Percentiles rank a stretch among this genome's conserved stretches.
Conservation (phyloP, 2,329 filamentous ascomycete genomes). For the Biscogniauxia sp. region DNA sequence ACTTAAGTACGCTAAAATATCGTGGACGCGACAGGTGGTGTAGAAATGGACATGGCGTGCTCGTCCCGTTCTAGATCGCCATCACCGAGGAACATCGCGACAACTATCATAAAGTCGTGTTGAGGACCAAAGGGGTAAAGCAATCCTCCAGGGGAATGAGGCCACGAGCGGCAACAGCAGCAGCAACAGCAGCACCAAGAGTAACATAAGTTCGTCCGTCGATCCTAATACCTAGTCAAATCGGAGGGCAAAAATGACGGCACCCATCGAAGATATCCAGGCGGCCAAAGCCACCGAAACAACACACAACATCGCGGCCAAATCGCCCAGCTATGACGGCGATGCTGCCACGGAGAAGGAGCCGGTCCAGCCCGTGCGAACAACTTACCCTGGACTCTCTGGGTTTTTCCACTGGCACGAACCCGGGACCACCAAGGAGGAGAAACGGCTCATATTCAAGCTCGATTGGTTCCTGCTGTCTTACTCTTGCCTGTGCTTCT, state of each 20-base stretch:
- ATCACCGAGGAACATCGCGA: not conserved
- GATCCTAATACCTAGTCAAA: not conserved
- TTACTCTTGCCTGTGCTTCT: slow-evolving; percentile 45
- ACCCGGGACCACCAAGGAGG: not conserved
- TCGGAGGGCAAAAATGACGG: not conserved
- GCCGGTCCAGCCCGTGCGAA: not conserved
- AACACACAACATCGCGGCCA: not conserved
- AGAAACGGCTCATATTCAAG: slow-evolving; percentile 40
- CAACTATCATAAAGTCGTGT: not conserved
- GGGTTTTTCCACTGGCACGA: slow-evolving; percentile 7
- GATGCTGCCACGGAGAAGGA: not conserved
- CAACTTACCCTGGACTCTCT: not conserved
- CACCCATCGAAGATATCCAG: slow-evolving; percentile 4
- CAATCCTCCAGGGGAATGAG: not conserved
- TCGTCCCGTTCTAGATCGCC: not conserved
- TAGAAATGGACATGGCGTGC: not conserved
- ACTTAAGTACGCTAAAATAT: not conserved
- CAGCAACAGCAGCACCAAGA: not conserved
- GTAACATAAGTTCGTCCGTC: not conserved
- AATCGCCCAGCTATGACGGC: not conserved
- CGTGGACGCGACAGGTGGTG: not conserved
- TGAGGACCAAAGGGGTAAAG: not conserved
- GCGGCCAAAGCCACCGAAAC: not conserved
- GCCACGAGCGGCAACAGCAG: not conserved
- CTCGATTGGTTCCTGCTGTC: slow-evolving; percentile 26